Evolutionary conservation across 805 yeast genomes (phyloP).

Genomic region (Barnettozyma sp.): DNA sequence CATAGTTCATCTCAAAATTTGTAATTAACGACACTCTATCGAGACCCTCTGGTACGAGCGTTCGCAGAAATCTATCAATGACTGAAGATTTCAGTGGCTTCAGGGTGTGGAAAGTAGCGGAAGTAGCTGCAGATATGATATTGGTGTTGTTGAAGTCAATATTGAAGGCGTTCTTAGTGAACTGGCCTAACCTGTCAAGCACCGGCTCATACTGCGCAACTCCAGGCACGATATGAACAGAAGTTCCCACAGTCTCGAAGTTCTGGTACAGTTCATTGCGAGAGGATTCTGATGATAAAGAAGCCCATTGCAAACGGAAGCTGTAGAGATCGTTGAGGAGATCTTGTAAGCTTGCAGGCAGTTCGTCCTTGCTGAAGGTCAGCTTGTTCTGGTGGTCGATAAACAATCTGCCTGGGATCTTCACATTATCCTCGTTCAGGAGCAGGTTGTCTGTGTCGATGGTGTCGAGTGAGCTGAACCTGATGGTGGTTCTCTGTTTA

Average conservation of each 20-base stretch:
- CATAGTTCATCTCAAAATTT: conserved; percentile 18
- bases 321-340: conserved; percentile 14
- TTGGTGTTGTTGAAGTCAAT: conserved; percentile 10
- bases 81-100: conserved; percentile 14
- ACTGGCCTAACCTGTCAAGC: conserved; percentile 18
- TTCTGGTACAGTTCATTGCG: conserved; percentile 15
- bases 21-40: conserved; percentile 19
- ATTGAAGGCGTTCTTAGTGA: conserved; percentile 10
- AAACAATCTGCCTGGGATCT: conserved; percentile 19
- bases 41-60: conserved; percentile 9
- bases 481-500: conserved; percentile 19
- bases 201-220: conserved; percentile 17
- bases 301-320: conserved; percentile 19
- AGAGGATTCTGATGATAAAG: conserved; percentile 1
- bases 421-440: conserved; percentile 13
- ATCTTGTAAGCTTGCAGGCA: conserved; percentile 13
- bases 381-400: conserved; percentile 18
- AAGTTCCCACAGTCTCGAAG: conserved; percentile 16
- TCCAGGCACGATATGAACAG: conserved; percentile 18
- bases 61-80: conserved; percentile 16
- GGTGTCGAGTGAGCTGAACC: conserved; percentile 15
- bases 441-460: conserved; percentile 22
- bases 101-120: conserved; percentile 18
- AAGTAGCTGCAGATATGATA: conserved; percentile 19
- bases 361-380: conserved; percentile 13